Base-by-base conservation (phyloP, 768 basidiomycete genomes). In the Butyriboletus loyo region DNA sequence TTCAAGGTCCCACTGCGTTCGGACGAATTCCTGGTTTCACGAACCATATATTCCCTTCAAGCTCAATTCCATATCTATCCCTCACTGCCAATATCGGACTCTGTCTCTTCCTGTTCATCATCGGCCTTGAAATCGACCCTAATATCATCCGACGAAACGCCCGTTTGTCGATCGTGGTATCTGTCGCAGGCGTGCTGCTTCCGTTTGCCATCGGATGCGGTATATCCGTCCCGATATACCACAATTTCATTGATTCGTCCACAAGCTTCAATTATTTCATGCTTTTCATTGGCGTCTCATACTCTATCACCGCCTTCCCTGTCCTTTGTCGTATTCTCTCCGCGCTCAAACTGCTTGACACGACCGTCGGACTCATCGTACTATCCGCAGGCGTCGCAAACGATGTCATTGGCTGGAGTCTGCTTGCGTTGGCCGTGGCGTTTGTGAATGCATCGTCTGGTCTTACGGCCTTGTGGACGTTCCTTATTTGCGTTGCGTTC, bases 241-340 rank as follows among this genome's bases (percentile, higher is more conserved):
- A 84, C 48, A 63, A 74, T 8, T 96, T 95, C 69, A 82, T 91
- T 54, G 75, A 81, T 57, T 63, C 72, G 1, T 67, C 71, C 48
- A 75, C 82, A 47, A 76, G 83, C 52, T 94, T 88, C 66, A 84
- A 89, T 0, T 79, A 97, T 66, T 98, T 98, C 72, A 85, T 97
- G 81, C 83, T 99, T 36, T 98, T 98, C 71, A 83, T 89, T 28
- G 93, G 92, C 25, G 92, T 96, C 8, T 90, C 93, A 0, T 94
- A 84, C 73, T 86, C 88, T 0, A 92, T 92, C 66, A 92, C 90
- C 0, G 90, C 90, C 0, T 92, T 92, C 61, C 91, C 92, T 0
- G 90, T 94, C 2, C 76, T 94, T n/a, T 92, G 89, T 70, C 79
- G 94, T 59, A 89, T 97, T 67, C 75, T 98, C 46, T 85, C 87